These are phyloP conservation scores for Phyllosticta capitalensis DNA, from an alignment of 2,329 filamentous ascomycete species.

Conservation along the genomic window DNA sequence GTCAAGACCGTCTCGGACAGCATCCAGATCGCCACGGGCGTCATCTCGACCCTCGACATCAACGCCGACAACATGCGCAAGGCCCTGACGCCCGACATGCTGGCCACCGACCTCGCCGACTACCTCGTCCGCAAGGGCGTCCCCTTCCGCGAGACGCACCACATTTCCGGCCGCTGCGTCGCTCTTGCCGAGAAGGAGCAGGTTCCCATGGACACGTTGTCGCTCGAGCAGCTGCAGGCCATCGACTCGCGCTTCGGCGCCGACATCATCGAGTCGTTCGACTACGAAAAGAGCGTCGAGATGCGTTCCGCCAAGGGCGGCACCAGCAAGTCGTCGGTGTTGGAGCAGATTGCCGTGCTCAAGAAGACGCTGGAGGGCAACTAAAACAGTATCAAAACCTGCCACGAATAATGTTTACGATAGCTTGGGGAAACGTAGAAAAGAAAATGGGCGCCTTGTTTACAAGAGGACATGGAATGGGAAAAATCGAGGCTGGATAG, in stretches of 20 bases:
- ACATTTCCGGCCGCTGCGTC: conserved; percentile 64
- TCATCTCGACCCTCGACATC: conserved; percentile 62
- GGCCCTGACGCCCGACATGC: conserved; percentile 72
- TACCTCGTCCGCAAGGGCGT: conserved; percentile 57
- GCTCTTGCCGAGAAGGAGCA: conserved; percentile 59
- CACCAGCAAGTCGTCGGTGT: conserved; percentile 60
- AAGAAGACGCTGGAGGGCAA: conserved; percentile 26
- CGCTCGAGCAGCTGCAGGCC: conserved; percentile 54
- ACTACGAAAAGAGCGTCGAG: conserved; percentile 79
- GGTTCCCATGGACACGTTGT: conserved; percentile 61
- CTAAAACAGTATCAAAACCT: background rate
- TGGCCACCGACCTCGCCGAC: conserved; percentile 62
- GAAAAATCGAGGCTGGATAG: no score
- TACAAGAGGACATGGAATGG: no score
- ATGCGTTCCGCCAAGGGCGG: conserved; percentile 67
- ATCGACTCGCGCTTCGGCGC: conserved; percentile 62
- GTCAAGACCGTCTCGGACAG: conserved; percentile 75
- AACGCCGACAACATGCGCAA: conserved; percentile 68
- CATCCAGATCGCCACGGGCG: conserved; percentile 72
- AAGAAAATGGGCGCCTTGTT: no score
- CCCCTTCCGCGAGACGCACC: conserved; percentile 72
- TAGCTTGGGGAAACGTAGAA: background rate
- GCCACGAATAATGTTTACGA: background rate
- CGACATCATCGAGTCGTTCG: conserved; percentile 61
- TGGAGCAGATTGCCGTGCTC: conserved; percentile 52